These are phyloP conservation scores for Carallia pectinifolia DNA, from an alignment of 345 rosid genomes.

Conservation along the genomic window DNA sequence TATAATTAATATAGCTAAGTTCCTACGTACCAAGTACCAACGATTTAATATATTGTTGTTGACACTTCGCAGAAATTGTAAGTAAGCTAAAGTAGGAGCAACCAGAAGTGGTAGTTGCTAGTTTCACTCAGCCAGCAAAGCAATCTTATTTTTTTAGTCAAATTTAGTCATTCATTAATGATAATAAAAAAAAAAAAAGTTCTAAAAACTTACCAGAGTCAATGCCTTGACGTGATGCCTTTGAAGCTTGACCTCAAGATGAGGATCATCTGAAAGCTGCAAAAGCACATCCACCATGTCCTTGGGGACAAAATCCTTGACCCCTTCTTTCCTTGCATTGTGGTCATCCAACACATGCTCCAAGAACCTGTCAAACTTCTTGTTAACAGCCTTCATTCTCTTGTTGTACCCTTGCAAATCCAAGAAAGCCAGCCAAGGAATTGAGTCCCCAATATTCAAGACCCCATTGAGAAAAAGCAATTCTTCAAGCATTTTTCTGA, in stretches of 20 bases:
- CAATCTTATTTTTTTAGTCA: too few species aligned
- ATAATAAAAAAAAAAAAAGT: not conserved
- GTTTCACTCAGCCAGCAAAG: too few species aligned
- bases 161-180: too few species aligned
- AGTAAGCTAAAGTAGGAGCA: too few species aligned
- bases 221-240: constrained; percentile 61
- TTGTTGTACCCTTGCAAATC: constrained; percentile 65
- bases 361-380: constrained; percentile 56
- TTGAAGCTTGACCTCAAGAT: constrained; percentile 59
- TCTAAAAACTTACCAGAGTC: constrained; percentile 34
- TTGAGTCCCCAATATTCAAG: constrained; percentile 63
- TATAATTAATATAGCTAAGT: too few species aligned
- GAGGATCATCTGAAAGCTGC: constrained; percentile 59
- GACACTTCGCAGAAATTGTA: too few species aligned
- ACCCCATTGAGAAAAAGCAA: constrained; percentile 60
- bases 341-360: constrained; percentile 68
- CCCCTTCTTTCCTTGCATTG: constrained; percentile 30
- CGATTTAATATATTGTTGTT: too few species aligned
- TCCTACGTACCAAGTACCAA: too few species aligned
- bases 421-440: constrained; percentile 56
- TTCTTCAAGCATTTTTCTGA: constrained; percentile 67
- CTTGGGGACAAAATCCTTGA: constrained; percentile 40
- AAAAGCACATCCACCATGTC: constrained; percentile 69
- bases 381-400: constrained; percentile 59
- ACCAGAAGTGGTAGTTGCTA: not conserved